Evolutionary conservation across 345 rosid genomes (phyloP).

Genomic region (Mercurialis annua): DNA sequence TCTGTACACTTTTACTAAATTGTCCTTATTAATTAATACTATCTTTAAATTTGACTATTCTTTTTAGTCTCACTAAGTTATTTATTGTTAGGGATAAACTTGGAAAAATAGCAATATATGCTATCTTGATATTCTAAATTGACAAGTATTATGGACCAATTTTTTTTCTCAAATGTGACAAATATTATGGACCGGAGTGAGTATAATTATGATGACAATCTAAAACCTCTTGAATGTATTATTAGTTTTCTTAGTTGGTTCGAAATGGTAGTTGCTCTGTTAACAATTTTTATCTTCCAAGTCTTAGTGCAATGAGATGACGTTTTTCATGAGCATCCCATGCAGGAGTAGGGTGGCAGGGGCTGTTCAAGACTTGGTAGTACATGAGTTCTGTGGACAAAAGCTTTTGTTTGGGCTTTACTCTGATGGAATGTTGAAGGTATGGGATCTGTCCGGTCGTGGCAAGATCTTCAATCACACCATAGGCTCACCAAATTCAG

Average conservation of each 20-base stretch:
- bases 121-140: too few relatives aligned
- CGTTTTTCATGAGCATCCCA: constrained; percentile 5
- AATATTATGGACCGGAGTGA: too few relatives aligned
- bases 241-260: neutral
- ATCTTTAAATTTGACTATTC: too few relatives aligned
- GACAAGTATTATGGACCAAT: too few relatives aligned
- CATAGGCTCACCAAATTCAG: constrained; percentile 42
- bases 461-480: constrained; percentile 56
- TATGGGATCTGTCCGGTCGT: constrained; percentile 60
- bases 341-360: constrained; percentile 69
- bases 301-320: neutral
- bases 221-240: neutral
- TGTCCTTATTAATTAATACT: too few relatives aligned
- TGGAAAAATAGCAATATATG: too few relatives aligned
- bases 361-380: constrained; percentile 58
- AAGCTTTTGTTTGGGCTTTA: constrained; percentile 57
- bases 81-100: too few relatives aligned
- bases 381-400: constrained; percentile 48
- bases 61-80: too few relatives aligned
- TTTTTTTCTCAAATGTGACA: too few relatives aligned
- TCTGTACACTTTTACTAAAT: too few relatives aligned
- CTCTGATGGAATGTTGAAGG: constrained; percentile 61
- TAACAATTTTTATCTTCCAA: neutral
- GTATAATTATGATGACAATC: too few relatives aligned
- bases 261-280: neutral